Conservation (phyloP, 208 protist genomes). For the Leishmania gerbilli region DNA sequence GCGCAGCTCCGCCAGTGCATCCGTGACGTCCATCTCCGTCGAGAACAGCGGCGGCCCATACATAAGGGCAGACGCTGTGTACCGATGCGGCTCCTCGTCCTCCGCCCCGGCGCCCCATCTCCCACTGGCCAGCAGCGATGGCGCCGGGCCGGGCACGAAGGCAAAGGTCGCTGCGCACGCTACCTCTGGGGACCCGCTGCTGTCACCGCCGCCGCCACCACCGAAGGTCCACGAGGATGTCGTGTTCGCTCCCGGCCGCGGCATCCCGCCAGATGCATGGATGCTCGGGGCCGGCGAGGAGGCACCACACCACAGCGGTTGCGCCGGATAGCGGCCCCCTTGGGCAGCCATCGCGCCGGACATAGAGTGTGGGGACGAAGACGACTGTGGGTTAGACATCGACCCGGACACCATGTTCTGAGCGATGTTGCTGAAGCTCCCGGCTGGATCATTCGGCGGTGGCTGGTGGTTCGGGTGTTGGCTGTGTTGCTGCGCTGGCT, state of each 20-base stretch:
- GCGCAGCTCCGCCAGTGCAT: conserved; percentile 35
- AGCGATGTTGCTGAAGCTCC: conserved; percentile 18
- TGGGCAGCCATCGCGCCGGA: neutral
- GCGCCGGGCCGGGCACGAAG: neutral
- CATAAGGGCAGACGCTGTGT: neutral
- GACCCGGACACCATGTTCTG: neutral
- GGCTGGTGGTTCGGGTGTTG: neutral
- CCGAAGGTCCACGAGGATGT: neutral
- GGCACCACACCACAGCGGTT: conserved; percentile 3
- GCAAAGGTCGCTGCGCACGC: neutral
- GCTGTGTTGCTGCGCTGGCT: neutral
- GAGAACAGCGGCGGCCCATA: conserved; percentile 32
- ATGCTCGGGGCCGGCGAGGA: conserved; percentile 2
- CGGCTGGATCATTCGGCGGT: neutral
- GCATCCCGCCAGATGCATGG: neutral
- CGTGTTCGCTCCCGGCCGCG: neutral
- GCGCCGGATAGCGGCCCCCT: neutral
- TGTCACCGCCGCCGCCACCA: no score
- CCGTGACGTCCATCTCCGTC: conserved; percentile 36
- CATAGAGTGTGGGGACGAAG: conserved; percentile 3
- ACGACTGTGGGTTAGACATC: neutral
- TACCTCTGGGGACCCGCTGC: neutral
- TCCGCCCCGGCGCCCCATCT: conserved; percentile 7
- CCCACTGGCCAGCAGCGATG: neutral
- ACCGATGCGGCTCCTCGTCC: conserved; percentile 13